These are phyloP conservation scores for Lineolata rhizophorae DNA, from an alignment of 495 filamentous ascomycete species.

Conservation along the genomic window DNA sequence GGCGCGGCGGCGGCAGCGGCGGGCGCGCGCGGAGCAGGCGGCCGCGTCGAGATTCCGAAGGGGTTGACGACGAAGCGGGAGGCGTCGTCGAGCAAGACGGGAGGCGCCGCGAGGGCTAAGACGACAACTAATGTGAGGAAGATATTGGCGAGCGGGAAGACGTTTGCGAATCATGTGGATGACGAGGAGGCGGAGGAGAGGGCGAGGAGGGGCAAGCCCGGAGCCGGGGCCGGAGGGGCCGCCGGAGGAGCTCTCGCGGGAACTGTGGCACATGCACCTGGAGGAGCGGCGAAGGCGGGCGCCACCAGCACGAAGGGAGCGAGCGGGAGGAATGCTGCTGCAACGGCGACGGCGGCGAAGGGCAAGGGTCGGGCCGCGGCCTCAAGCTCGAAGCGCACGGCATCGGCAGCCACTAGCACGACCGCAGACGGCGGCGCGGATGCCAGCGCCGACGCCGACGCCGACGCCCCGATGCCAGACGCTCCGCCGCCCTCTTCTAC, in stretches of 20 bases:
- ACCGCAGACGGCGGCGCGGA: conserved; percentile 12
- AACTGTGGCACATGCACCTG: background rate
- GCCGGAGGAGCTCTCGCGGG: background rate
- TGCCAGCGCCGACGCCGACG: too few relatives aligned
- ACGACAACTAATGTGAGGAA: conserved; percentile 64
- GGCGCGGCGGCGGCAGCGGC: conserved; percentile 8
- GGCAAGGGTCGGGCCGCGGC: too few relatives aligned
- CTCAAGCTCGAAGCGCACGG: too few relatives aligned
- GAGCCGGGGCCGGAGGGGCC: conserved; percentile 5
- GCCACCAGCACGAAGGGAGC: background rate
- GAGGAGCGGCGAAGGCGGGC: background rate
- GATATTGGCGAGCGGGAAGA: conserved; percentile 80
- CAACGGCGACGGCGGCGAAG: background rate
- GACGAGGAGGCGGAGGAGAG: conserved; percentile 33
- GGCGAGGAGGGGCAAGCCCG: conserved; percentile 5
- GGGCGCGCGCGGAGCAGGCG: conserved; percentile 5
- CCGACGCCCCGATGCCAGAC: too few relatives aligned
- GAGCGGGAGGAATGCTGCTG: background rate
- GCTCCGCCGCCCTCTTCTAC: too few relatives aligned
- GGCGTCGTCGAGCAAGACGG: background rate
- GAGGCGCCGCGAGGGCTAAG: conserved; percentile 19
- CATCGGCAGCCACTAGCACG: background rate
- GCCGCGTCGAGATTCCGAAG: too few relatives aligned
- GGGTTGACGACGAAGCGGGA: too few relatives aligned
- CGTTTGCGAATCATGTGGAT: conserved; percentile 73